Evolutionary conservation across 805 yeast genomes (phyloP).

Genomic region (Priceomyces medius): DNA sequence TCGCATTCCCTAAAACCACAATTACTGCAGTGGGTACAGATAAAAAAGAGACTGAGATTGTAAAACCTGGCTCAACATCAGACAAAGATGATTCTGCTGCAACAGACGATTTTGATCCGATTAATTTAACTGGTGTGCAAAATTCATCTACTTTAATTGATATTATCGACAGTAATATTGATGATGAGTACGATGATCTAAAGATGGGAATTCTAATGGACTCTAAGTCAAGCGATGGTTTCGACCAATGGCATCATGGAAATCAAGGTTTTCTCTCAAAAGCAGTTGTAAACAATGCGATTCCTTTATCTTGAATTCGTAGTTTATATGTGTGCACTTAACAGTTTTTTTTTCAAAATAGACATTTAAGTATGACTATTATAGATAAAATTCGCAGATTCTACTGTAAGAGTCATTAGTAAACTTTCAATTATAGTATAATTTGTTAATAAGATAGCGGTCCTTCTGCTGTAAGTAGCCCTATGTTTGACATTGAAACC

Average conservation of each 20-base stretch:
- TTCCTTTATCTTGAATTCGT: too few relatives aligned
- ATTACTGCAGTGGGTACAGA: background rate
- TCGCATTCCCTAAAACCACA: slow-evolving; percentile 3
- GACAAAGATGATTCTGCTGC: background rate
- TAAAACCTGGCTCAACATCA: background rate
- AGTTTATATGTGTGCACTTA: too few relatives aligned
- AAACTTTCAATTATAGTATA: background rate
- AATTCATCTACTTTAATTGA: background rate
- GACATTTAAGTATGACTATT: background rate
- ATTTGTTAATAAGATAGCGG: background rate
- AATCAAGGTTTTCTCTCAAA: background rate
- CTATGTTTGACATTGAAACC: slow-evolving; percentile 49
- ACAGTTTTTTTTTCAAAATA: background rate
- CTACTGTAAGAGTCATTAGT: background rate
- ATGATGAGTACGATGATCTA: background rate
- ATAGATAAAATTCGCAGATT: background rate
- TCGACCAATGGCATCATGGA: background rate
- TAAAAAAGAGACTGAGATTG: background rate
- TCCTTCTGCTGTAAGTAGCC: background rate
- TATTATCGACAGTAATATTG: background rate
- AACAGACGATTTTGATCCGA: background rate
- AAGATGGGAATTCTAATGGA: background rate
- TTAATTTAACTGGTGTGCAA: background rate
- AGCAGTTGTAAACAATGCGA: too few relatives aligned
- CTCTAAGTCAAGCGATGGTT: background rate